These are phyloP conservation scores for Hamigera avellanea DNA, from an alignment of 495 filamentous ascomycete species.

Conservation along the genomic window DNA sequence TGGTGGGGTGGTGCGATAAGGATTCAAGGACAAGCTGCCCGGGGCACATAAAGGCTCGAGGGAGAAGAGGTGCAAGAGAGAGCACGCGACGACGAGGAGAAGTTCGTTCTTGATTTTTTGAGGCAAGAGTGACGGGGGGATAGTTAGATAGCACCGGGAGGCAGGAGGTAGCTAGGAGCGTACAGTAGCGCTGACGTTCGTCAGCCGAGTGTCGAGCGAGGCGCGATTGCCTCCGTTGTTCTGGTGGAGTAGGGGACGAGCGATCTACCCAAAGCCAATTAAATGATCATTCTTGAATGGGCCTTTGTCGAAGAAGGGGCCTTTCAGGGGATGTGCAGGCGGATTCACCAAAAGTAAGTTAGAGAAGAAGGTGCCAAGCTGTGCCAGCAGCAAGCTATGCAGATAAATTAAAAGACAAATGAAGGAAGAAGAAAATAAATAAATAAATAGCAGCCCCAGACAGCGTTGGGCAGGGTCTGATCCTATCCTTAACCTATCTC, in stretches of 20 bases:
- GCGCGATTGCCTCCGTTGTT: conserved; percentile 12
- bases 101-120: too few relatives aligned
- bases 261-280: conserved; percentile 19
- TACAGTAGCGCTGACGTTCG: conserved; percentile 1
- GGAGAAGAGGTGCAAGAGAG: too few relatives aligned
- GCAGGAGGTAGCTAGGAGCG: too few relatives aligned
- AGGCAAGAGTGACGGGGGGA: conserved; percentile 3
- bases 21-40: too few relatives aligned
- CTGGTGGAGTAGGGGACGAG: conserved; percentile 15
- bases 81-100: conserved; percentile 1
- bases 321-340: conserved; percentile 7
- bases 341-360: not conserved
- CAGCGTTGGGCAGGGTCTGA: too few relatives aligned
- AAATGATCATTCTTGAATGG: conserved; percentile 14
- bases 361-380: conserved; percentile 3
- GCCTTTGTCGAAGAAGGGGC: conserved; percentile 4
- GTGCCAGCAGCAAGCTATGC: conserved; percentile 7
- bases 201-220: not conserved
- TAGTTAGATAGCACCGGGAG: too few relatives aligned
- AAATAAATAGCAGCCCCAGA: too few relatives aligned
- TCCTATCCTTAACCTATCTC: too few relatives aligned
- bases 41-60: too few relatives aligned
- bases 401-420: not conserved
- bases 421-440: not conserved
- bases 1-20: too few relatives aligned